Evolutionary conservation across 345 rosid species (phyloP).

Genomic region (Luvunga scandens): DNA sequence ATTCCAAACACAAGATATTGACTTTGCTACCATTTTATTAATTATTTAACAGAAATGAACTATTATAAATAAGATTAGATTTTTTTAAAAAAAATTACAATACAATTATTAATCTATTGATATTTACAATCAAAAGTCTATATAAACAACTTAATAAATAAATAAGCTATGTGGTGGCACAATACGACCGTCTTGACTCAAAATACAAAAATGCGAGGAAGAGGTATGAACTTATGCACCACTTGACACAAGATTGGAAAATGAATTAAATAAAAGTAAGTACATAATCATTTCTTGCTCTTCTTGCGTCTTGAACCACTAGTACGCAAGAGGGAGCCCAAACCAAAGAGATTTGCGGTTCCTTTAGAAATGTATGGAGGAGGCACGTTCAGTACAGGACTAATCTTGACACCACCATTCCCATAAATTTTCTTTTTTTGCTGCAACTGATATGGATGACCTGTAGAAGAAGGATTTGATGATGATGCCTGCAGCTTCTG

Average conservation of each 20-base stretch:
- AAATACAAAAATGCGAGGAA: too few relatives aligned
- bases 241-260: neutral
- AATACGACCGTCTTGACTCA: too few relatives aligned
- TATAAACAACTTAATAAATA: too few relatives aligned
- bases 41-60: neutral
- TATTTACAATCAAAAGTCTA: too few relatives aligned
- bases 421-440: conserved; percentile 44
- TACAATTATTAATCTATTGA: too few relatives aligned
- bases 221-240: too few relatives aligned
- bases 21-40: neutral
- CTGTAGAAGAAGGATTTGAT: conserved; percentile 23
- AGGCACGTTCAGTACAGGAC: conserved; percentile 67
- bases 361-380: conserved; percentile 52
- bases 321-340: conserved; percentile 53
- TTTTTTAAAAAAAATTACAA: too few relatives aligned
- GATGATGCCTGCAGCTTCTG: conserved; percentile 34
- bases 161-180: too few relatives aligned
- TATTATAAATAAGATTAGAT: too few relatives aligned
- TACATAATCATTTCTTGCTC: conserved; percentile 31
- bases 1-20: neutral
- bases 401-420: conserved; percentile 43
- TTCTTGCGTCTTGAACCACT: conserved; percentile 52
- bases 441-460: conserved; percentile 11
- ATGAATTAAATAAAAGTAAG: neutral
- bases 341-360: conserved; percentile 46